These are phyloP conservation scores for Saccharomycopsis hybrid DNA, from an alignment of 1,139 yeast species.

Conservation along the genomic window DNA sequence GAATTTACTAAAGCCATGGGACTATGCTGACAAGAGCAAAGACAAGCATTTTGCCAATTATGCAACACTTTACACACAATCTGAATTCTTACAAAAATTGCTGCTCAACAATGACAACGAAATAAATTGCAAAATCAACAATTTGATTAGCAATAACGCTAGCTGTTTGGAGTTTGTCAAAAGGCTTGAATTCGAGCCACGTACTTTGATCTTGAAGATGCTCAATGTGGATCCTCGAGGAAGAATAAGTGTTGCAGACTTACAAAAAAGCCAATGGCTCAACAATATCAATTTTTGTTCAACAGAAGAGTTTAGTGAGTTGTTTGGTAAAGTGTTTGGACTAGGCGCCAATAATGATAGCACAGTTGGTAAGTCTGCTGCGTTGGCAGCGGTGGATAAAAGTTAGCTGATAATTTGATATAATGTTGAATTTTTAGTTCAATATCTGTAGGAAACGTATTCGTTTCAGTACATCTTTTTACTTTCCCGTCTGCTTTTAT, in stretches of 20 bases:
- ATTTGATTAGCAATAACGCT: conserved; percentile 9
- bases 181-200: conserved; percentile 8
- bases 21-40: conserved; percentile 10
- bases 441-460: too few species aligned
- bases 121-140: conserved; percentile 8
- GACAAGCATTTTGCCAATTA: conserved; percentile 13
- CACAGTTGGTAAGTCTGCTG: too few species aligned
- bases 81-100: conserved; percentile 10
- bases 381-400: too few species aligned
- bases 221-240: conserved; percentile 8
- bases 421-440: too few species aligned
- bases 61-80: conserved; percentile 6
- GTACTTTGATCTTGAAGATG: conserved; percentile 12
- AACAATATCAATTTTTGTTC: conserved; percentile 15
- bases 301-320: conserved; percentile 5
- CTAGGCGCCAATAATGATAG: too few species aligned
- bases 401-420: too few species aligned
- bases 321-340: conserved; percentile 9
- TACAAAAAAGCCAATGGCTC: conserved; percentile 13
- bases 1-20: conserved; percentile 19
- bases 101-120: conserved; percentile 14
- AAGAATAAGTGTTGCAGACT: conserved; percentile 3
- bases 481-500: too few species aligned
- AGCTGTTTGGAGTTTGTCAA: conserved; percentile 10
- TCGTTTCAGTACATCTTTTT: too few species aligned